Conservation (phyloP, 768 basidiomycete species). For the Favolaschia claudopus region DNA sequence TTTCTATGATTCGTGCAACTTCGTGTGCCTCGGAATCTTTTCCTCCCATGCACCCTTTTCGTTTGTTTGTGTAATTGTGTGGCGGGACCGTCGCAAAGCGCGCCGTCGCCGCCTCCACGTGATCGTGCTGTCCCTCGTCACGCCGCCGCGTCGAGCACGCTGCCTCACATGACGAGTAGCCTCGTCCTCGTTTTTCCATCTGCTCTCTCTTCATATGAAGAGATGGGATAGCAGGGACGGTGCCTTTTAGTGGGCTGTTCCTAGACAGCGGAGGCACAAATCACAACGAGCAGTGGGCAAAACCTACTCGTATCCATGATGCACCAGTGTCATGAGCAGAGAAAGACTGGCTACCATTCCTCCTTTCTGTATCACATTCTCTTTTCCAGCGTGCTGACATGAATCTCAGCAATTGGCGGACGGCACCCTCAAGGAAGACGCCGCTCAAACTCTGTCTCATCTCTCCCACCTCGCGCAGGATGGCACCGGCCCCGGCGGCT, state of each 20-base stretch:
- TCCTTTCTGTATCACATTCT: no score
- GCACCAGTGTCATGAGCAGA: no score
- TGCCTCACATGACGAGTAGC: conserved; percentile 28
- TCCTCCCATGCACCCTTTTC: conserved; percentile 54
- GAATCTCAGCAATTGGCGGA: conserved; percentile 25
- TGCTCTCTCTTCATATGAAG: conserved; percentile 8
- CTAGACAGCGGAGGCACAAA: no score
- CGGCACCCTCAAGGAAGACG: conserved; percentile 35
- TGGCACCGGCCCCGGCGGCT: conserved; percentile 49
- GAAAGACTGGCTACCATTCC: no score
- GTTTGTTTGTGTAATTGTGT: conserved; percentile 37
- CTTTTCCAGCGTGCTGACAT: no score
- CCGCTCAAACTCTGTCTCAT: conserved; percentile 35
- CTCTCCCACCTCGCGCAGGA: conserved; percentile 38
- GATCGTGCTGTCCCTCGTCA: conserved; percentile 45
- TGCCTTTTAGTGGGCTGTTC: no score
- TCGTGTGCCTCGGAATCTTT: conserved; percentile 14
- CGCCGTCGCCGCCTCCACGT: conserved; percentile 38
- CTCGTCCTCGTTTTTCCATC: neutral
- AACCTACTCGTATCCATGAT: no score
- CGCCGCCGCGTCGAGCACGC: conserved; percentile 28
- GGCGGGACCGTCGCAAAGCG: conserved; percentile 36
- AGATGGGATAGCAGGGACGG: no score
- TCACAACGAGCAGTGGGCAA: no score
- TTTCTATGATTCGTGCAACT: conserved; percentile 10